A percentile compares a stretch with the other conserved stretches of the same genome.
Evolutionary conservation across 768 basidiomycete genomes (phyloP).

Genomic region (Lentinula lateritia): DNA sequence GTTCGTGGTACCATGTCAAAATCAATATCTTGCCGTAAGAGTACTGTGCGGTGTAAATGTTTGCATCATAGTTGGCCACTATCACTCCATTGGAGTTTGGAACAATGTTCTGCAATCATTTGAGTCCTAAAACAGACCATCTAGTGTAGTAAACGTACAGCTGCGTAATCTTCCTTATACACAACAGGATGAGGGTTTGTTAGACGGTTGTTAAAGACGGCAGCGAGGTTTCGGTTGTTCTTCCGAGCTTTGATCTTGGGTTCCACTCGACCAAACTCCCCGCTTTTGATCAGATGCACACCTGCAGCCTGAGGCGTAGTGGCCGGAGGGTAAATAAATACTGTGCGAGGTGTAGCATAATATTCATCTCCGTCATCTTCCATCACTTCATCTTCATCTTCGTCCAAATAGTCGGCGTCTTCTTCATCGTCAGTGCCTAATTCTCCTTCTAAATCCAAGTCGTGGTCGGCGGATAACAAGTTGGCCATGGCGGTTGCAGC

Average conservation of each 20-base stretch:
- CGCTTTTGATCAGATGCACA: slow-evolving; percentile 58
- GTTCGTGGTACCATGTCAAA: not conserved
- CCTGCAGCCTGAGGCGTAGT: slow-evolving; percentile 62
- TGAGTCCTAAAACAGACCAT: slow-evolving; percentile 2
- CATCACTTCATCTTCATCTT: slow-evolving; percentile 13
- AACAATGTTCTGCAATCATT: slow-evolving; percentile 48
- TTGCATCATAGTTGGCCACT: slow-evolving; percentile 65
- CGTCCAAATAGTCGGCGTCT: slow-evolving; percentile 28
- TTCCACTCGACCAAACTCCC: slow-evolving; percentile 72
- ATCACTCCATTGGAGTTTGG: slow-evolving; percentile 80
- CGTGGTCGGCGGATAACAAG: not conserved
- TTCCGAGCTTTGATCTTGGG: slow-evolving; percentile 40
- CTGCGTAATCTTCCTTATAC: slow-evolving; percentile 48
- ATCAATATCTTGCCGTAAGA: slow-evolving; percentile 48
- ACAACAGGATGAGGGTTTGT: slow-evolving; percentile 24
- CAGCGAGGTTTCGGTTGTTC: slow-evolving; percentile 43
- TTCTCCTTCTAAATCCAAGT: not conserved
- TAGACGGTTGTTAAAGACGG: slow-evolving; percentile 38
- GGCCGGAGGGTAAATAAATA: slow-evolving; percentile 27
- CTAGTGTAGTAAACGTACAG: slow-evolving; percentile 33
- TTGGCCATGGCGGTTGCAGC: not conserved
- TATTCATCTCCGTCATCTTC: slow-evolving; percentile 7
- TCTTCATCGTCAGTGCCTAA: slow-evolving; percentile 30
- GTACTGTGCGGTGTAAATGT: slow-evolving; percentile 84
- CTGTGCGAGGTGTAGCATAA: slow-evolving; percentile 18